A percentile compares a stretch with the other conserved stretches of the same genome.
Conservation (phyloP, 768 basidiomycete genomes). For the Dacryopinax primogenitus region DNA sequence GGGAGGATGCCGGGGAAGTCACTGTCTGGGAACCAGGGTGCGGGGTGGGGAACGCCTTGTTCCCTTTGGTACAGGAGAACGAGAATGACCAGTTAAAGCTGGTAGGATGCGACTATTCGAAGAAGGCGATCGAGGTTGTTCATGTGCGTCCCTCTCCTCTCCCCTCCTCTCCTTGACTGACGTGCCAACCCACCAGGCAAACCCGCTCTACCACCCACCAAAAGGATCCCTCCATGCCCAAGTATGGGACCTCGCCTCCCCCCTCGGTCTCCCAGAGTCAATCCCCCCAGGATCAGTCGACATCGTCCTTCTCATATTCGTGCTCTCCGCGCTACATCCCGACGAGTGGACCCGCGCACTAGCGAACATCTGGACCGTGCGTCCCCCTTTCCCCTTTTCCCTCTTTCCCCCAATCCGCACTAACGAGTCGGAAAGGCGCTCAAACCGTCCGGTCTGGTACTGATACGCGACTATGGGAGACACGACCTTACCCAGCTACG, state of each 20-base stretch:
- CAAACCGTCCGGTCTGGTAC: conserved; percentile 72
- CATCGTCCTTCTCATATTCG: conserved; percentile 83
- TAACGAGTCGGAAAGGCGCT: conserved; percentile 45
- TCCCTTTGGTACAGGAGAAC: conserved; percentile 74
- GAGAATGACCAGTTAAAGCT: conserved; percentile 62
- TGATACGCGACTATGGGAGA: conserved; percentile 89
- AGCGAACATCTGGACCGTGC: conserved; percentile 61
- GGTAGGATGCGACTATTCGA: conserved; percentile 82
- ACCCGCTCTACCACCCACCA: conserved; percentile 58
- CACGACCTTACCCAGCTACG: conserved; percentile 89
- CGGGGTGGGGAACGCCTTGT: conserved; percentile 90
- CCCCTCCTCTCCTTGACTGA: background rate
- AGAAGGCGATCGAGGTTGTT: conserved; percentile 77
- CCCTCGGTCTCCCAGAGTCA: conserved; percentile 42
- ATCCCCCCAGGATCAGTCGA: conserved; percentile 63
- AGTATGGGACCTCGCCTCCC: conserved; percentile 83
- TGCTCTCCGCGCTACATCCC: conserved; percentile 86
- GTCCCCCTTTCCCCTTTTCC: conserved; percentile 16
- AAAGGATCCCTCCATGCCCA: conserved; percentile 60
- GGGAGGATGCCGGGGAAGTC: conserved; percentile 62
- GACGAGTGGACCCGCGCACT: conserved; percentile 79
- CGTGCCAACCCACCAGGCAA: conserved; percentile 40
- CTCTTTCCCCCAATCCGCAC: background rate
- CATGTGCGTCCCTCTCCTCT: conserved; percentile 40
- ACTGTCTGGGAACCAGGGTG: conserved; percentile 84